Percentiles rank a stretch among this genome's conserved stretches.
phyloP scores from a whole-genome alignment of 2,329 filamentous ascomycete genomes.

The Akanthomyces muscarius region DNA sequence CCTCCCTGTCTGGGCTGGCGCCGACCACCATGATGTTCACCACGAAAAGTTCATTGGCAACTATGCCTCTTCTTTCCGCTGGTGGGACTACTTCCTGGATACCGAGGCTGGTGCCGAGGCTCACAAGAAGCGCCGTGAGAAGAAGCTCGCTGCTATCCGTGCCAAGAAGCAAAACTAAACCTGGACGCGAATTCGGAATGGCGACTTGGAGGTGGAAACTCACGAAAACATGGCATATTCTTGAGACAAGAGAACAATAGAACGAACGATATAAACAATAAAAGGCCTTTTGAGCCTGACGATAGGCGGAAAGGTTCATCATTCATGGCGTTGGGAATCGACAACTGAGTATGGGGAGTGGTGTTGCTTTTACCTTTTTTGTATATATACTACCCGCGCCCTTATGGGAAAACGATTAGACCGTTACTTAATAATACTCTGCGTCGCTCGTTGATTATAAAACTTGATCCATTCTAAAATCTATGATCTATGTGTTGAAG shows the following conservation, averaged over 20 bases:
- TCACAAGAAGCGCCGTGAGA: conserved; percentile 75
- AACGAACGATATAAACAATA: conserved; percentile 14
- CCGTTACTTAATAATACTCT: conserved; percentile 15
- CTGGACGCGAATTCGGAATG: not conserved
- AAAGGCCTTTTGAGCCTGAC: not conserved
- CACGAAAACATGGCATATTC: not conserved
- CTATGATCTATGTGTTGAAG: not conserved
- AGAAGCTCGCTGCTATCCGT: conserved; percentile 62
- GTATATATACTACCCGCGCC: conserved; percentile 17
- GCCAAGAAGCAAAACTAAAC: conserved; percentile 64
- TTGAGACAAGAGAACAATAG: conserved; percentile 5
- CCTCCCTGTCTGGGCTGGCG: conserved; percentile 96
- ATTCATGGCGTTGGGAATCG: conserved; percentile 16
- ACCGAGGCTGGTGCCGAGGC: conserved; percentile 91
- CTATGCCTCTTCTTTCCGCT: conserved; percentile 95
- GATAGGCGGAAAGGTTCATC: conserved; percentile 1
- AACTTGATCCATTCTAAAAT: not conserved
- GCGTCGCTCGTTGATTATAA: conserved; percentile 9
- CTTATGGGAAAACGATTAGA: not conserved
- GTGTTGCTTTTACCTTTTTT: conserved; percentile 15
- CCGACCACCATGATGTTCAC: conserved; percentile 93
- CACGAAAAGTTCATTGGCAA: conserved; percentile 99
- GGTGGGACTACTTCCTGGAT: conserved; percentile 95
- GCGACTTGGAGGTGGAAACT: not conserved
- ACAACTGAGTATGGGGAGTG: conserved; percentile 13